Conservation (phyloP, 495 filamentous ascomycete species). For the Trichoderma gamsii region DNA sequence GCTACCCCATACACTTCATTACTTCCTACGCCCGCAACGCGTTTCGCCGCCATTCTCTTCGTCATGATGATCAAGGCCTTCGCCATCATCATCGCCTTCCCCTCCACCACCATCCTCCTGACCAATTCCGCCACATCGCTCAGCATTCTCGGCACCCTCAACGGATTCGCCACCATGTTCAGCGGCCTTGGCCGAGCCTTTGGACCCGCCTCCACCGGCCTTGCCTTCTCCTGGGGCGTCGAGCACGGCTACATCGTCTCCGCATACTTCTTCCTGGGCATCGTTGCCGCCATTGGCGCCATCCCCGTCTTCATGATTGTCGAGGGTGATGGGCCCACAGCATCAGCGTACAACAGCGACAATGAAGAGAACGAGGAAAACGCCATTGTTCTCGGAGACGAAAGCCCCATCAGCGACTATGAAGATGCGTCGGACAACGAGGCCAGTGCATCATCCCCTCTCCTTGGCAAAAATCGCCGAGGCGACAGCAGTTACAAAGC, state of each 20-base stretch:
- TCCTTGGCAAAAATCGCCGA: neutral
- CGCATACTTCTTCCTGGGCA: slow-evolving; percentile 70
- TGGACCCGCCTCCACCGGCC: slow-evolving; percentile 65
- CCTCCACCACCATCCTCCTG: slow-evolving; percentile 79
- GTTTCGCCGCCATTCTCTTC: slow-evolving; percentile 42
- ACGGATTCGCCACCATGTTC: slow-evolving; percentile 77
- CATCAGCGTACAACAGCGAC: slow-evolving; percentile 24
- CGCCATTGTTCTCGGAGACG: slow-evolving; percentile 16
- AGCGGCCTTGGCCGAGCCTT: slow-evolving; percentile 69
- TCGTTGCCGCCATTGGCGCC: slow-evolving; percentile 53
- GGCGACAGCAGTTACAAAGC: neutral
- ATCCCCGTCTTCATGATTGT: slow-evolving; percentile 64
- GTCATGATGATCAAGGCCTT: slow-evolving; percentile 65
- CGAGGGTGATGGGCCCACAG: slow-evolving; percentile 69
- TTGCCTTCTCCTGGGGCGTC: slow-evolving; percentile 64
- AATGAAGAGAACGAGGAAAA: slow-evolving; percentile 35
- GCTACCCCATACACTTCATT: slow-evolving; percentile 67
- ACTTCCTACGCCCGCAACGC: slow-evolving; percentile 36
- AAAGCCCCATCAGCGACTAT: neutral
- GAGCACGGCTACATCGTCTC: slow-evolving; percentile 64
- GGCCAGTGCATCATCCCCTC: neutral
- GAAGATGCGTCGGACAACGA: neutral
- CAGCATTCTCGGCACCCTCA: slow-evolving; percentile 75
- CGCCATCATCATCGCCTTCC: slow-evolving; percentile 73
- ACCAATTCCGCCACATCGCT: slow-evolving; percentile 78